Evolutionary conservation across 2,329 filamentous ascomycete species (phyloP), one percentile per base, ranked within the genome.

Genomic region (Parastagonospora avenae): DNA sequence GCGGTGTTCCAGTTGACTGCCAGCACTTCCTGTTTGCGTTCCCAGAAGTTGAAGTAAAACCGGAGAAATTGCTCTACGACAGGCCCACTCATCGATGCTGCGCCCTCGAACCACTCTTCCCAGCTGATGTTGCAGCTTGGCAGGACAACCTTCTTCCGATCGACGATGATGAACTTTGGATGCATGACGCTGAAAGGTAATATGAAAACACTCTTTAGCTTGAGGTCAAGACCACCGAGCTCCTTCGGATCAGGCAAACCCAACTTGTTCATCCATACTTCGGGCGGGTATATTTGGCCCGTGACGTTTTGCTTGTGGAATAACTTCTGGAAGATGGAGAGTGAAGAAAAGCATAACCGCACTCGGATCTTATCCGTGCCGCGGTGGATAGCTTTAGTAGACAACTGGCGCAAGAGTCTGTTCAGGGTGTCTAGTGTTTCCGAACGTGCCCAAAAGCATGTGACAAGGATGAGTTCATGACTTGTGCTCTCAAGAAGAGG

Each of bases 81-180:
- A 0, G 80, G 77, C 0, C 89, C 90, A 6, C 79, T 78, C 9
- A 93, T 73, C 47, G 85, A 84, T 3, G 93, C 76, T 48, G 87
- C 90, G 0, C 87, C 89, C 70, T 95, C 91, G 24, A 93, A 87
- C 91, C 91, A 95, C n/a, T 84, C 74, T 71, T 94, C 91, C 89
- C 89, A 94, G 64, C 88, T 92, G 4, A 95, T 84, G 62, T 95
- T 95, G 72, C 89, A 92, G 62, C 88, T 91, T 0, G 90, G 90
- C 8, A 94, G 72, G 62, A 88, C 87, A 0, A 88, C 88, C 2
- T 75, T 79, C 29, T 77, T 71, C 0, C 87, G 81, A 68, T 95
- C 91, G 1, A 93, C 72, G 11, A 94, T 79, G 32, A 93, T 79
- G 60, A 90, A 93, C 64, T 95, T 95, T 0, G 90, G 88, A 67